Conservation (phyloP, 176 grass and related monocot species). For the Eleusine indica region DNA sequence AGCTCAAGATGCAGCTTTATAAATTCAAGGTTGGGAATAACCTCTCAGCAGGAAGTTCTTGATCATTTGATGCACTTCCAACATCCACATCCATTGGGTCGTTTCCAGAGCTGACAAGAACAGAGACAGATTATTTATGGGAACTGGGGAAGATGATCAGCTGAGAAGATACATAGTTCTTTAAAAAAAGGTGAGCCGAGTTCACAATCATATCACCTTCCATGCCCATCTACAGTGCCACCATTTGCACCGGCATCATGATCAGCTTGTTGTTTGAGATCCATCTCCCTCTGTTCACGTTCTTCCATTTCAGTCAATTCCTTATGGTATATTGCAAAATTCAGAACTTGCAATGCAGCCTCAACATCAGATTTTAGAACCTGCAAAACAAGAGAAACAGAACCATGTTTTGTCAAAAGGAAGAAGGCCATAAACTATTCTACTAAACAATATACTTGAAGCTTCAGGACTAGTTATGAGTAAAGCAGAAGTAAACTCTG, state of each 20-base stretch:
- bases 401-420: constrained; percentile 4
- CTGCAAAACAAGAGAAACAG: constrained; percentile 40
- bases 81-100: constrained; percentile 89
- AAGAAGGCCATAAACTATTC: neutral
- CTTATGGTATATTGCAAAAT: constrained; percentile 98
- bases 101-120: constrained; percentile 44
- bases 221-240: constrained; percentile 48
- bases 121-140: constrained; percentile 1
- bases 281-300: constrained; percentile 78
- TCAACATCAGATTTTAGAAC: constrained; percentile 89
- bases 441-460: constrained; percentile 1
- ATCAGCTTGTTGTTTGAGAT: constrained; percentile 84
- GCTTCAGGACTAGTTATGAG: neutral
- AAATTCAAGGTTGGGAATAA: constrained; percentile 35
- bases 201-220: constrained; percentile 47
- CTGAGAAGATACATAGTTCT: neutral
- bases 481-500: neutral
- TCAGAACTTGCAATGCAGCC: constrained; percentile 89
- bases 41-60: constrained; percentile 73
- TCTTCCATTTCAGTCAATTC: constrained; percentile 97
- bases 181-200: constrained; percentile 6
- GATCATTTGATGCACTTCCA: constrained; percentile 48
- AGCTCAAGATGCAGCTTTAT: neutral
- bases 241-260: constrained; percentile 59
- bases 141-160: neutral